Evolutionary conservation across 495 filamentous ascomycete species (phyloP), one percentile per base, ranked within the genome.

Genomic region (Aspergillus ostianus): DNA sequence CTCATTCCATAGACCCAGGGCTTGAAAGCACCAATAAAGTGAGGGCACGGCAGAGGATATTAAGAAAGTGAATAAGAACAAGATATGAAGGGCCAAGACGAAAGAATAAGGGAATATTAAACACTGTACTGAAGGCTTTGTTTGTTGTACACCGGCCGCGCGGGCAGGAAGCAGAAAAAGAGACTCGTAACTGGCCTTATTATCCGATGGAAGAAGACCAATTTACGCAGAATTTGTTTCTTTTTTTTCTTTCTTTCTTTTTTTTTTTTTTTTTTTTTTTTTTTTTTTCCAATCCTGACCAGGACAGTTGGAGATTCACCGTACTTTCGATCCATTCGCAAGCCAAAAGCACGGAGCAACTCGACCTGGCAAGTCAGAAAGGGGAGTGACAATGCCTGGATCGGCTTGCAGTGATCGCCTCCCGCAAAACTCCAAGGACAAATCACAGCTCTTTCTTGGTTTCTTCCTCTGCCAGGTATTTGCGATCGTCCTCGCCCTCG

Each of bases 401-500:
- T 41, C 36, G 13, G 36, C 36, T 41, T 10, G 36, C 36, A 41
- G 13, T 6, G 36, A 15, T 15, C 12, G 10, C 15, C 36, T 41
- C 13, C 15, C 36, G 36, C 13, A 15, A 10, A 41, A 10, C 36
- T 13, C 13, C 36, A 48, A 55, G 21, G 9, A 1, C 21, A 6
- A 36, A 32, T 49, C 64, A 78, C 53, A 75, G 46, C 5, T 65
- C 63, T 63, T 84, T 83, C 68, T 80, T 81, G 53, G 64, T 60
- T 21, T 73, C 71, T 8, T 75, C 71, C 29, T 79, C 74, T 1
- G 72, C 65, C 27, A 74, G 74, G 69, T 96, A 96, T 20, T 71
- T 80, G 64, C 92, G 81, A 64, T 95, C 91, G 73, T 98, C 93
- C 26, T 86, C 84, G 36, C 93, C 93, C 74, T 98, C 93, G 2